A percentile compares a stretch with the other conserved stretches of the same genome.
These are phyloP conservation scores for Pyrus betulifolia DNA, from an alignment of 306 rosid species.

Conservation along the genomic window DNA sequence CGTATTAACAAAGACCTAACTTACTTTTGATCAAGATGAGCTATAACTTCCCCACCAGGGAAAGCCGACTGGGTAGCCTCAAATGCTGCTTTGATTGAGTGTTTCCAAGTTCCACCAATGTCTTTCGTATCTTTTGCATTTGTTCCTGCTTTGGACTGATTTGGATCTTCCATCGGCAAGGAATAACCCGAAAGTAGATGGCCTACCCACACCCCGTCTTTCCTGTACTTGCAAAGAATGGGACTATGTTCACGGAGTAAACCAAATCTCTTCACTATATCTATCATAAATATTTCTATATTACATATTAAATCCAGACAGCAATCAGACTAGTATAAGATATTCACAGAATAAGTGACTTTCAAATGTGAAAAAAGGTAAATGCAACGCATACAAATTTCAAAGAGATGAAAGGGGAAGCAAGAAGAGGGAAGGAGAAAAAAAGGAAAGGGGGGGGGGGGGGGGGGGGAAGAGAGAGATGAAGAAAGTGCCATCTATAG, in stretches of 20 bases:
- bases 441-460: neutral
- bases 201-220: constrained; percentile 89
- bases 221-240: constrained; percentile 38
- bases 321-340: neutral
- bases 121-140: constrained; percentile 31
- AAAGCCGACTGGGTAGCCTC: constrained; percentile 74
- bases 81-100: constrained; percentile 59
- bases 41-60: constrained; percentile 85
- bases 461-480: neutral
- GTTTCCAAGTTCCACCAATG: constrained; percentile 87
- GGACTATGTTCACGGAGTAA: neutral
- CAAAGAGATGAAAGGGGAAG: neutral
- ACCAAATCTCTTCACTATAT: neutral
- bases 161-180: constrained; percentile 93
- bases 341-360: neutral
- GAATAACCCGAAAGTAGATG: constrained; percentile 95
- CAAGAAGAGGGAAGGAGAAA: no score
- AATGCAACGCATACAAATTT: neutral
- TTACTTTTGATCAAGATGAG: constrained; percentile 97
- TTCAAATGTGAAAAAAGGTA: neutral
- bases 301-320: neutral
- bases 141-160: constrained; percentile 45
- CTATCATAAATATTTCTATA: neutral
- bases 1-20: constrained; percentile 5
- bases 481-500: neutral